Evolutionary conservation across 2,329 filamentous ascomycete genomes (phyloP).

Genomic region (Cytospora mali): DNA sequence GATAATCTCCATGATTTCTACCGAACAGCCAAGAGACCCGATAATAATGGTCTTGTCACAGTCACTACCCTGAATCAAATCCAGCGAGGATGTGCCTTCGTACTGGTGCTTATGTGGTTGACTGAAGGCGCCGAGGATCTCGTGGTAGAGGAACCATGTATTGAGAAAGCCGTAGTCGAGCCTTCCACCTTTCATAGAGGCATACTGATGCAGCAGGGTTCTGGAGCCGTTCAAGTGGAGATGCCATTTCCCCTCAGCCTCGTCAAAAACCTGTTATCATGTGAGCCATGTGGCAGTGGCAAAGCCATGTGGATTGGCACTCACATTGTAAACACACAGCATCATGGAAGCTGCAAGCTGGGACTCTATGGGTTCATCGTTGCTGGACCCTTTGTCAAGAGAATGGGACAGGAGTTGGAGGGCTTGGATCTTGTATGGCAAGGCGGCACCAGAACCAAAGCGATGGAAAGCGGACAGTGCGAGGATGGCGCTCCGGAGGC

Average conservation of each 20-base stretch:
- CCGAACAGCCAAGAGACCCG: slow-evolving; percentile 50
- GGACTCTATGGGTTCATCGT: slow-evolving; percentile 36
- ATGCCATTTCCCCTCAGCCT: slow-evolving; percentile 49
- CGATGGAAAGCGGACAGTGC: slow-evolving; percentile 48
- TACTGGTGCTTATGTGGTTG: slow-evolving; percentile 35
- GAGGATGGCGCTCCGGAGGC: slow-evolving; percentile 48
- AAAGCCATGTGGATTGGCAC: slow-evolving; percentile 22
- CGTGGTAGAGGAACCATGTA: slow-evolving; percentile 52
- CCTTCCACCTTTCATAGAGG: slow-evolving; percentile 33
- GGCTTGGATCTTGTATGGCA: slow-evolving; percentile 46
- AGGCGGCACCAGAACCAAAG: slow-evolving; percentile 42
- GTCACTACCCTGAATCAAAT: slow-evolving; percentile 35
- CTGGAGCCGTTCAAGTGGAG: slow-evolving; percentile 49
- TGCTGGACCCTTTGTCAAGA: slow-evolving; percentile 35
- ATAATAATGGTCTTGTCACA: slow-evolving; percentile 44
- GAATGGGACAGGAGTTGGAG: slow-evolving; percentile 44
- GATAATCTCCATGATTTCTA: slow-evolving; percentile 49
- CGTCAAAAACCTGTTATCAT: slow-evolving; percentile 48
- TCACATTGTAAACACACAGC: slow-evolving; percentile 53
- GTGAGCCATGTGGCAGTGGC: slow-evolving; percentile 25
- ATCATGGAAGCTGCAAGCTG: slow-evolving; percentile 53
- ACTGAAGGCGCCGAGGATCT: slow-evolving; percentile 49
- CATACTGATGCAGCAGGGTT: slow-evolving; percentile 36
- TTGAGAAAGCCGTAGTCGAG: slow-evolving; percentile 44
- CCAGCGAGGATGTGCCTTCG: slow-evolving; percentile 34